Base-by-base conservation (phyloP, 1,284 basidiomycete genomes). In the Blastosporella zonata region DNA sequence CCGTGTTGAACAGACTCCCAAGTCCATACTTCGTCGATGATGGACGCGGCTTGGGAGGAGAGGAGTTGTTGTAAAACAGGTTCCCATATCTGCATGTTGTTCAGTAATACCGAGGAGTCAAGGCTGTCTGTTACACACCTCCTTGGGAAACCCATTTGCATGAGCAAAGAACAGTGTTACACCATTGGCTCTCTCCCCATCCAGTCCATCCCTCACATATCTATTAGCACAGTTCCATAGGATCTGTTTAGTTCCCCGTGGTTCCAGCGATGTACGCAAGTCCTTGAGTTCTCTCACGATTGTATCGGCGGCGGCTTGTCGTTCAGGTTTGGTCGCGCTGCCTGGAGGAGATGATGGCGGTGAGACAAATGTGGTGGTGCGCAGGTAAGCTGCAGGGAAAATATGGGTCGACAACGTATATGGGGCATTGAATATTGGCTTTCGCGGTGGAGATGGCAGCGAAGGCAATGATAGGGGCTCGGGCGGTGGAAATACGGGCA, bases 111-210 rank as follows among this genome's bases (percentile, higher is more conserved):
- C n/a, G 29, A 12, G n/a, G 29, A 17, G 33, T 9, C 10, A 36
- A 43, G 12, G 15, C 21, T 44, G 23, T 13, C 7, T 21, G n/a
- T 17, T 8, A 59, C 77, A 53, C 49, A 82, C 89, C 79, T 92
- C 87, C 66, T 93, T 93, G 54, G 82, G 81, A 57, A 93, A 83
- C 6, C 91, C 90, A 63, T 87, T 93, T 1, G 87, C 90, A 60
- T 93, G 90, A 6, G 79, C 77, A 36, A 88, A 68, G 52, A 93
- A 76, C 33, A 93, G 67, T 0, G 88, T 92, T 31, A 87, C 34
- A 0, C 82, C 79, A 1, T 56, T 59, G 13, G 56, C 54, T 20
- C 48, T 50, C 36, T 55, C 31, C 1, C 54, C 59, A 15, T 55
- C 46, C 25, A 47, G 46, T 29, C 58, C 57, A 12, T 50, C 60